Conservation (phyloP, 306 rosid species). For the Citrullus colocynthis region DNA sequence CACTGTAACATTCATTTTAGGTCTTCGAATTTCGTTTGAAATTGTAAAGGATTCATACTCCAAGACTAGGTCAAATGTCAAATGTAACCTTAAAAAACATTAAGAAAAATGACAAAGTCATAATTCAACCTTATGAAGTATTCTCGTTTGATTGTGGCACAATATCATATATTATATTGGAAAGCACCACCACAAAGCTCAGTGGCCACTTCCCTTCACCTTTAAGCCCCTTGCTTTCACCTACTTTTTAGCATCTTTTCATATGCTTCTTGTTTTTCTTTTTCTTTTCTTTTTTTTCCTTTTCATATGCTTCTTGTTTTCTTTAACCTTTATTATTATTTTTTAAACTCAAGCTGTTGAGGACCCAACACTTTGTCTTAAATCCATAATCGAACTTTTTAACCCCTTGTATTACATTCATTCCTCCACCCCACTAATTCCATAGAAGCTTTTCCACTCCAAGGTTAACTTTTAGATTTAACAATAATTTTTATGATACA, state of each 20-base stretch:
- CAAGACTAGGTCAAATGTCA: too few species aligned
- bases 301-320: neutral
- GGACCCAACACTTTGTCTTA: neutral
- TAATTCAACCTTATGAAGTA: neutral
- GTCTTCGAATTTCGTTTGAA: too few species aligned
- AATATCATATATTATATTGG: slow-evolving; percentile 6
- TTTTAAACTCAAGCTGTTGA: neutral
- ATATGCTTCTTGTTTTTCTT: neutral
- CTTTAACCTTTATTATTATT: neutral
- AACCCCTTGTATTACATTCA: neutral
- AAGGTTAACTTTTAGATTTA: neutral
- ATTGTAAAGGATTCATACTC: too few species aligned
- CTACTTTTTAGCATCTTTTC: neutral
- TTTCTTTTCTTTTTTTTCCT: too few species aligned
- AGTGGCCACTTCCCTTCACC: neutral
- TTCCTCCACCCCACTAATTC: neutral
- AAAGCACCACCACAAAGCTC: neutral
- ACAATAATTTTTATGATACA: neutral
- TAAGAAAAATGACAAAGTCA: too few species aligned
- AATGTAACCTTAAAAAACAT: too few species aligned
- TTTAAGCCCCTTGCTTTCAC: neutral
- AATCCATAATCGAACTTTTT: neutral
- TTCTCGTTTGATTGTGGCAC: neutral
- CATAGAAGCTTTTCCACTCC: too few species aligned
- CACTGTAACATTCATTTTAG: too few species aligned